Conservation (phyloP, 2,329 filamentous ascomycete species). For the Venturia asperata region DNA sequence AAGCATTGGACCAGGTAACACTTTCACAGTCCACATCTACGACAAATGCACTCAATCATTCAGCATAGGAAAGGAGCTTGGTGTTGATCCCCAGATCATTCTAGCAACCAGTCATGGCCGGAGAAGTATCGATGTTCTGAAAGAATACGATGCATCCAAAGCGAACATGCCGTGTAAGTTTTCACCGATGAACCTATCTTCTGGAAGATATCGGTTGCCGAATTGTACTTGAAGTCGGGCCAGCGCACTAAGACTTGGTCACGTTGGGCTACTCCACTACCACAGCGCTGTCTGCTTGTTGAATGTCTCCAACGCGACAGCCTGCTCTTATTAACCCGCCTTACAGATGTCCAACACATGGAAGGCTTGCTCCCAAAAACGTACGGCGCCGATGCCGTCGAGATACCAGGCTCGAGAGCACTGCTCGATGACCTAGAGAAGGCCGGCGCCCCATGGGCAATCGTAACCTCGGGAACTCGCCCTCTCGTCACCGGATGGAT, state of each 20-base stretch:
- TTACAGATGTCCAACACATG: constrained; percentile 65
- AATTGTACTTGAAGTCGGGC: not conserved
- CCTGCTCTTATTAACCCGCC: constrained; percentile 12
- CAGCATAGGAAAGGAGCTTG: constrained; percentile 75
- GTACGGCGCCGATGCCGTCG: constrained; percentile 69
- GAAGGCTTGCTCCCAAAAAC: constrained; percentile 71
- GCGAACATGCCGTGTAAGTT: constrained; percentile 86
- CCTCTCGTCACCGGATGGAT: constrained; percentile 45
- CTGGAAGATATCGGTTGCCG: not conserved
- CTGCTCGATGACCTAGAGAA: constrained; percentile 62
- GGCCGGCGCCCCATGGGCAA: constrained; percentile 67
- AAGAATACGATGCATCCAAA: constrained; percentile 70
- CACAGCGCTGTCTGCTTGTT: not conserved
- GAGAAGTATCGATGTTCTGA: constrained; percentile 78
- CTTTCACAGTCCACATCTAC: not conserved
- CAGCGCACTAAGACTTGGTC: not conserved
- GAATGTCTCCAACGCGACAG: not conserved
- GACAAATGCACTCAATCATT: not conserved
- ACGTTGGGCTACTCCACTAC: not conserved
- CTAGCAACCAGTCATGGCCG: constrained; percentile 87
- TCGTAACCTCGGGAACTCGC: constrained; percentile 52
- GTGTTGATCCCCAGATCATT: constrained; percentile 76
- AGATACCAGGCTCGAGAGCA: constrained; percentile 74
- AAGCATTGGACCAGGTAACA: constrained; percentile 67
- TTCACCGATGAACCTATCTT: not conserved